phyloP scores from a whole-genome alignment of 495 filamentous ascomycete genomes.

The Lophiostoma macrostomum region DNA sequence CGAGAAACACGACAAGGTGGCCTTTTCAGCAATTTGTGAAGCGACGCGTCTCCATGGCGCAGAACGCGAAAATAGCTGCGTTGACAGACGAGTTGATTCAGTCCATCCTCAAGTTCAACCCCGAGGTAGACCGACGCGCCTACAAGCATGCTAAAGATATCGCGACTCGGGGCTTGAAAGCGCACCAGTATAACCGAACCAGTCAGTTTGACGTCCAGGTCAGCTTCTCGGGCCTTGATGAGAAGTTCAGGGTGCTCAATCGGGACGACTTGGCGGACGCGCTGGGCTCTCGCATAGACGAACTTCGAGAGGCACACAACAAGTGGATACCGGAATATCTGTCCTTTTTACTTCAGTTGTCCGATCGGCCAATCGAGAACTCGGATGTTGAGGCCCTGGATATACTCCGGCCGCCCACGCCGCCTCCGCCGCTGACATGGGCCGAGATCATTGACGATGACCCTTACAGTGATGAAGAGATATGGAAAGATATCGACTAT shows the following conservation, averaged over 20 bases:
- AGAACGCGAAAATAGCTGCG: constrained; percentile 44
- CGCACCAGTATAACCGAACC: constrained; percentile 64
- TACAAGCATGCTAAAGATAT: constrained; percentile 52
- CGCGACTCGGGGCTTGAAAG: constrained; percentile 53
- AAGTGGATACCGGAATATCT: constrained; percentile 76
- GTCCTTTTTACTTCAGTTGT: constrained; percentile 74
- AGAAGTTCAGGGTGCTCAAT: constrained; percentile 79
- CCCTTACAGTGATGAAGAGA: constrained; percentile 63
- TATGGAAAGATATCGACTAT: constrained; percentile 81
- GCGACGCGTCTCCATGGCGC: constrained; percentile 45
- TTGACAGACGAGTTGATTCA: constrained; percentile 56
- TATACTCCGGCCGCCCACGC: constrained; percentile 45
- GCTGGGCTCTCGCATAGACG: constrained; percentile 59
- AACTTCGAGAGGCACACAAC: constrained; percentile 51
- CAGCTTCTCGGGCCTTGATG: constrained; percentile 74
- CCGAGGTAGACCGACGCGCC: constrained; percentile 20
- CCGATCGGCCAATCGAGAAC: constrained; percentile 72
- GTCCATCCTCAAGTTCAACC: constrained; percentile 39
- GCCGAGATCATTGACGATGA: constrained; percentile 71
- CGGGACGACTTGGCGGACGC: constrained; percentile 79
- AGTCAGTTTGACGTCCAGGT: constrained; percentile 84
- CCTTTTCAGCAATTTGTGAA: too few species aligned
- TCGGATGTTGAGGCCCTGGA: constrained; percentile 62
- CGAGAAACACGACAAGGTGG: too few species aligned
- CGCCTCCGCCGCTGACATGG: constrained; percentile 61